Conservation (phyloP, 768 basidiomycete species). For the Suillus occidentalis region DNA sequence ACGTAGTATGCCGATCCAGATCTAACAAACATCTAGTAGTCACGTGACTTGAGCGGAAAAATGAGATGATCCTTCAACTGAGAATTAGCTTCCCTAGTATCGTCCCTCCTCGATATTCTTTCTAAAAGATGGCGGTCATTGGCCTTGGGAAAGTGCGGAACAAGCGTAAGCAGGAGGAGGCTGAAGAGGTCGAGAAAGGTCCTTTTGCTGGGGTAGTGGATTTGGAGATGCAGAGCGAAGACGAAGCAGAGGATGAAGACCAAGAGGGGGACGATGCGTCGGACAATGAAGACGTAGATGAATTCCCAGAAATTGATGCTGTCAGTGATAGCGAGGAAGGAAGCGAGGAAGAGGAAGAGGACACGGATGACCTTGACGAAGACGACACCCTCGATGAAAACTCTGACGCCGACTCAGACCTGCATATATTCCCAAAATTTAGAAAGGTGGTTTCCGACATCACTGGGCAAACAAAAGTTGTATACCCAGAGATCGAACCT, state of each 20-base stretch:
- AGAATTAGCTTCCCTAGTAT: background rate
- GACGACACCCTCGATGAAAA: slow-evolving; percentile 33
- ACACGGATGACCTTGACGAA: slow-evolving; percentile 36
- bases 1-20: background rate
- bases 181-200: slow-evolving; percentile 35
- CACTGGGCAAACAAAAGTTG: slow-evolving; percentile 80
- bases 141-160: slow-evolving; percentile 38
- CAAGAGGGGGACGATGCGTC: slow-evolving; percentile 39
- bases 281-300: slow-evolving; percentile 63
- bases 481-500: slow-evolving; percentile 88
- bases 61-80: slow-evolving; percentile 6
- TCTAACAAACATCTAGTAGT: background rate
- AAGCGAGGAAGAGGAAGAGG: slow-evolving; percentile 36
- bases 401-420: slow-evolving; percentile 42
- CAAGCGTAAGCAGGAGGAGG: slow-evolving; percentile 59
- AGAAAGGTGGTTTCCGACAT: slow-evolving; percentile 75
- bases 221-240: slow-evolving; percentile 76
- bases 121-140: slow-evolving; percentile 31
- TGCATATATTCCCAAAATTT: slow-evolving; percentile 59
- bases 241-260: slow-evolving; percentile 46
- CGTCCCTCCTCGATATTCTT: background rate
- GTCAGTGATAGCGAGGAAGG: slow-evolving; percentile 43
- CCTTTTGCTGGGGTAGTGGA: slow-evolving; percentile 42
- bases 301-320: slow-evolving; percentile 69
- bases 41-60: slow-evolving; percentile 1